Evolutionary conservation across 805 yeast genomes (phyloP), one percentile per base, ranked within the genome.

Genomic region (Metschnikowia henanensis): DNA sequence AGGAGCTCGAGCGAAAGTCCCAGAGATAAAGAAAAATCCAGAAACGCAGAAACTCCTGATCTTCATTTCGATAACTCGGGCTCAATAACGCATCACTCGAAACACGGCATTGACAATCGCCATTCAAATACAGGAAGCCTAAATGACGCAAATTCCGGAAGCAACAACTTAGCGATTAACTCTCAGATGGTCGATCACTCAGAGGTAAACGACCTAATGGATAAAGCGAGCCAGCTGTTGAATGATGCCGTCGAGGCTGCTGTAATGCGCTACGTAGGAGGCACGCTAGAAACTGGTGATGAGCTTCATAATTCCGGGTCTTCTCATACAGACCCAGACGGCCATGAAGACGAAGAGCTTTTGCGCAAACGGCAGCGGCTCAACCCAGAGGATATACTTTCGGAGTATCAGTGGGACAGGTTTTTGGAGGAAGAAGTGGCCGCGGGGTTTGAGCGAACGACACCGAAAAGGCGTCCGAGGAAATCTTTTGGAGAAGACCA

Each of bases 161-260:
- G 18, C 23, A 30, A 33, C 15, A 22, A n/a, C 29, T 20, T 30
- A 13, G 16, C 20, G 10, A 26, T 30, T 5, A 15, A 22, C 22
- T 10, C 35, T 1, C 30, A 31, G 8, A 16, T 15, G 16, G 30
- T 16, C 9, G 39, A 35, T n/a, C 35, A 36, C 20, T 8, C 32
- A 37, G 41, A 41, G 19, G 41, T 32, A 6, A 40, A 41, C 10
- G 57, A 47, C 15, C 41, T 49, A 8, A 47, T 50, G 53, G 56
- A 59, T 15, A 64, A 64, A 30, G 61, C 62, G 12, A 62, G 62
- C 47, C 73, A 69, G 47, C 73, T 68, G 52, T 57, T 71, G 25
- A 71, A 66, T 38, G 76, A 71, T 45, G 80, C 79, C 12, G 94
- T 84, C 3, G 94, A 84, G 55, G 94, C 86, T 15, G 94, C 90